A percentile compares a stretch with the other conserved stretches of the same genome.
Conservation (phyloP, 2,329 filamentous ascomycete genomes). For the Paecilomyces niveus region DNA sequence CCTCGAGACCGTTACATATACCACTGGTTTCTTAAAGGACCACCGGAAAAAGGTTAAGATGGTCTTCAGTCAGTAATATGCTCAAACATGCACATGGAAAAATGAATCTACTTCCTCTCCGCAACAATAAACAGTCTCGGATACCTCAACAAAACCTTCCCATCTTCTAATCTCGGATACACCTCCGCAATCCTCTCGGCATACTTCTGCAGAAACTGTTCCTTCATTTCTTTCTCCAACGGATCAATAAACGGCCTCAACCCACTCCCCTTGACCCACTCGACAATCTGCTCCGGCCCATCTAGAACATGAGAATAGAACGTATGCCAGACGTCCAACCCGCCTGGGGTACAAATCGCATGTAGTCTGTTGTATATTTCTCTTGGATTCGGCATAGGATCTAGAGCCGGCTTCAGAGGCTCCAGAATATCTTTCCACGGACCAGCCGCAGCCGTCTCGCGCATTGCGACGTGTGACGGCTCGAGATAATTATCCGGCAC, state of each 20-base stretch:
- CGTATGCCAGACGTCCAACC: conserved; percentile 49
- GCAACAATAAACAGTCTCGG: conserved; percentile 17
- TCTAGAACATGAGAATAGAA: conserved; percentile 47
- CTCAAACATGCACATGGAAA: background rate
- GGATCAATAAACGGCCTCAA: conserved; percentile 49
- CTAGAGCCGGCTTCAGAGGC: conserved; percentile 30
- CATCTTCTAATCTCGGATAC: conserved; percentile 44
- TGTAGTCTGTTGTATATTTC: conserved; percentile 46
- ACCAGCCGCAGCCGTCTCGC: conserved; percentile 30
- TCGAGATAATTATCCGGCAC: conserved; percentile 47
- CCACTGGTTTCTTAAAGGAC: too few relatives aligned
- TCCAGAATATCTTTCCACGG: conserved; percentile 33
- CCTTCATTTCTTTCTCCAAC: conserved; percentile 34
- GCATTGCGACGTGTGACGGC: conserved; percentile 46
- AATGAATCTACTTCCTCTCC: conserved; percentile 10
- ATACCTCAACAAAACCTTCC: conserved; percentile 45
- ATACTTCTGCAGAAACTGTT: conserved; percentile 44
- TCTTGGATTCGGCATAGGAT: conserved; percentile 41
- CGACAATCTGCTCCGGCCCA: conserved; percentile 45
- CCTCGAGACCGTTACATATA: too few relatives aligned
- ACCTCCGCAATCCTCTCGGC: conserved; percentile 33
- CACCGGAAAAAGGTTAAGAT: too few relatives aligned
- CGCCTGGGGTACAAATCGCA: conserved; percentile 26
- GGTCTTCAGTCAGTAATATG: background rate
- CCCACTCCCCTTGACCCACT: conserved; percentile 55